Conservation (phyloP, 1,284 basidiomycete genomes). For the Rhodotorula mucilaginosa region DNA sequence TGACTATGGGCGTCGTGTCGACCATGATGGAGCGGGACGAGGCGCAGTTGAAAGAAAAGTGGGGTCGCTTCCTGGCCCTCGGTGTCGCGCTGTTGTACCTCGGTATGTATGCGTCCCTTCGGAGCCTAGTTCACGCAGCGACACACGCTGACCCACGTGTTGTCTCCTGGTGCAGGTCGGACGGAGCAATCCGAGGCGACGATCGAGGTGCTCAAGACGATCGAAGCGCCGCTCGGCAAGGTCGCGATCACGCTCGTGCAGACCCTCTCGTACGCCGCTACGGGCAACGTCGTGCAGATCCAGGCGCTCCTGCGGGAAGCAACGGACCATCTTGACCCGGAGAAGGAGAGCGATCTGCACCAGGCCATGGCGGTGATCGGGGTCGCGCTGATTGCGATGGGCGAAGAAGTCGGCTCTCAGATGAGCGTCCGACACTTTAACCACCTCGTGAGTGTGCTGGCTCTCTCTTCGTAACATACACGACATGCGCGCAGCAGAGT, state of each 20-base stretch:
- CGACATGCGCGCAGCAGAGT: slow-evolving; percentile 15
- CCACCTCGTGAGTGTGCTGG: slow-evolving; percentile 65
- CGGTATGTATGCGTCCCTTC: slow-evolving; percentile 56
- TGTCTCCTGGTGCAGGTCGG: slow-evolving; percentile 57
- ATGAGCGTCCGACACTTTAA: slow-evolving; percentile 95
- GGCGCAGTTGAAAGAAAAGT: slow-evolving; percentile 79
- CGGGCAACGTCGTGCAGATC: slow-evolving; percentile 91
- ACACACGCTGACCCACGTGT: not conserved
- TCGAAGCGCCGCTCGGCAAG: slow-evolving; percentile 87
- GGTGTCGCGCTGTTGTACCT: slow-evolving; percentile 90
- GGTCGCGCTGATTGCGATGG: slow-evolving; percentile 94
- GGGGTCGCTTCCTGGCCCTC: slow-evolving; percentile 85
- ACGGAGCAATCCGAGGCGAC: slow-evolving; percentile 93
- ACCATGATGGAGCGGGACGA: slow-evolving; percentile 85
- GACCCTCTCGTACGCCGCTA: slow-evolving; percentile 91
- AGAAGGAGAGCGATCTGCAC: slow-evolving; percentile 73
- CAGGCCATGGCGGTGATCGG: slow-evolving; percentile 93
- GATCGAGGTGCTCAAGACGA: slow-evolving; percentile 89
- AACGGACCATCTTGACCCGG: slow-evolving; percentile 74
- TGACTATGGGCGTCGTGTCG: slow-evolving; percentile 84
- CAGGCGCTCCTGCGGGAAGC: slow-evolving; percentile 92
- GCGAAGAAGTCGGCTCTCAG: slow-evolving; percentile 95
- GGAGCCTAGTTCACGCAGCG: slow-evolving; percentile 4
- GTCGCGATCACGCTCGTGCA: slow-evolving; percentile 91
- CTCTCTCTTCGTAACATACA: not conserved